Percentiles rank a stretch among this genome's conserved stretches.
phyloP scores from a whole-genome alignment of 306 rosid genomes.

The Alnus glutinosa region DNA sequence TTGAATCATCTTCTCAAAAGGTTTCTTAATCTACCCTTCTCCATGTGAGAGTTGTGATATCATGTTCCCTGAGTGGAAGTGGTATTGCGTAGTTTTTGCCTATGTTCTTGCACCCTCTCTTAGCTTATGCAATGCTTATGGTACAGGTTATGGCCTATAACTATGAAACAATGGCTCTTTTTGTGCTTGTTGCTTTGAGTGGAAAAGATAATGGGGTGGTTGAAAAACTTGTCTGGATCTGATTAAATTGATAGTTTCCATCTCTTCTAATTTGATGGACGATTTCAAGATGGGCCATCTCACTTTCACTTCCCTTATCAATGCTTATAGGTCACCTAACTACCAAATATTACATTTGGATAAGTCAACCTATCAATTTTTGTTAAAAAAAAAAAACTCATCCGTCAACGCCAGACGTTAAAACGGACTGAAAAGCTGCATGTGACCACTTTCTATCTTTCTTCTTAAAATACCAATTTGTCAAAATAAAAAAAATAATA shows the following conservation, averaged over 20 bases:
- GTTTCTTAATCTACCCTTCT: slow-evolving; percentile 30
- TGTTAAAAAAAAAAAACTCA: too few relatives aligned
- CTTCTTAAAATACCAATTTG: too few relatives aligned
- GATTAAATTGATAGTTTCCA: slow-evolving; percentile 87
- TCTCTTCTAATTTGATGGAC: slow-evolving; percentile 95
- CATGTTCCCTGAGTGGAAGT: slow-evolving; percentile 87
- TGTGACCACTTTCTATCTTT: too few relatives aligned
- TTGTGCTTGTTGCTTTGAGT: slow-evolving; percentile 73
- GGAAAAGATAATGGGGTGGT: slow-evolving; percentile 73
- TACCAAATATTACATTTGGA: too few relatives aligned
- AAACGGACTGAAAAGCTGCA: too few relatives aligned
- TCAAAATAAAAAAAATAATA: too few relatives aligned
- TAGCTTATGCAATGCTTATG: slow-evolving; percentile 97
- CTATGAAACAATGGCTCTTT: slow-evolving; percentile 96
- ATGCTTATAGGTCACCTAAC: slow-evolving; percentile 74
- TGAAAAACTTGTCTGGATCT: slow-evolving; percentile 88
- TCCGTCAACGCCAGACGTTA: too few relatives aligned
- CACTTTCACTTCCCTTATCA: slow-evolving; percentile 83
- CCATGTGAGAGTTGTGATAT: slow-evolving; percentile 52
- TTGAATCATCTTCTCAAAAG: too few relatives aligned
- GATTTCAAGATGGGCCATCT: slow-evolving; percentile 94
- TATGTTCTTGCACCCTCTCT: slow-evolving; percentile 85
- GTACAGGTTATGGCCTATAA: slow-evolving; percentile 97
- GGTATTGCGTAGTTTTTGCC: slow-evolving; percentile 83
- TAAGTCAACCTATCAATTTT: too few relatives aligned